Evolutionary conservation across 768 basidiomycete species (phyloP).

Genomic region (Dictyophora rubrovolvata): DNA sequence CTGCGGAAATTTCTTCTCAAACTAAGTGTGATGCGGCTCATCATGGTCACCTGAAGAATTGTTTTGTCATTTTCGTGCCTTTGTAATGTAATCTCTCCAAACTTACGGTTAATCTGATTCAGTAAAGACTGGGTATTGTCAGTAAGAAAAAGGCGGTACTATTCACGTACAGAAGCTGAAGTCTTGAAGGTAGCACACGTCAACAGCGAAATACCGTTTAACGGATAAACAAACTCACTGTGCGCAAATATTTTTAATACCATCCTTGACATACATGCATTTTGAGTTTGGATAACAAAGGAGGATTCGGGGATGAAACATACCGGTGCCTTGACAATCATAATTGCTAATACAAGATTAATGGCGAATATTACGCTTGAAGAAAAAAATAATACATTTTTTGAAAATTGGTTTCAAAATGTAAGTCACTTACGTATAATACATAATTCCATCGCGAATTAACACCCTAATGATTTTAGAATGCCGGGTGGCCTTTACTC

Average conservation of each 20-base stretch:
- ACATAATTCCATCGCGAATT: slow-evolving; percentile 5
- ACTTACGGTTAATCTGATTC: neutral
- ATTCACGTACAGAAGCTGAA: slow-evolving; percentile 31
- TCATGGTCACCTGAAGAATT: slow-evolving; percentile 42
- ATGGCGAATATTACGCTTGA: slow-evolving; percentile 29
- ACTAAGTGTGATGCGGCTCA: slow-evolving; percentile 58
- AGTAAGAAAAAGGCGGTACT: neutral
- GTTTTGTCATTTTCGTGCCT: neutral
- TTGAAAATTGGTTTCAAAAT: neutral
- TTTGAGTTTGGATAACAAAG: neutral
- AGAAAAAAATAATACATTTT: neutral
- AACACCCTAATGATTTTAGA: neutral
- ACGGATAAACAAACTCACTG: slow-evolving; percentile 19
- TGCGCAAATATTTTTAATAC: slow-evolving; percentile 27
- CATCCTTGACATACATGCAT: slow-evolving; percentile 3
- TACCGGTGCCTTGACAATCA: slow-evolving; percentile 24
- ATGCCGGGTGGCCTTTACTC: neutral
- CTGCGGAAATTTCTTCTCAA: slow-evolving; percentile 18
- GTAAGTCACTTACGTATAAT: neutral
- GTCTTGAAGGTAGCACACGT: slow-evolving; percentile 13
- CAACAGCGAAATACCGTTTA: neutral
- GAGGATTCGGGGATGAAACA: neutral
- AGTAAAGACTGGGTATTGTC: neutral
- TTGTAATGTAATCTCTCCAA: neutral
- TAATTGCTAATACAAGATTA: slow-evolving; percentile 28